phyloP scores from a whole-genome alignment of 2,329 filamentous ascomycete genomes.

The Fusarium haematococcum region DNA sequence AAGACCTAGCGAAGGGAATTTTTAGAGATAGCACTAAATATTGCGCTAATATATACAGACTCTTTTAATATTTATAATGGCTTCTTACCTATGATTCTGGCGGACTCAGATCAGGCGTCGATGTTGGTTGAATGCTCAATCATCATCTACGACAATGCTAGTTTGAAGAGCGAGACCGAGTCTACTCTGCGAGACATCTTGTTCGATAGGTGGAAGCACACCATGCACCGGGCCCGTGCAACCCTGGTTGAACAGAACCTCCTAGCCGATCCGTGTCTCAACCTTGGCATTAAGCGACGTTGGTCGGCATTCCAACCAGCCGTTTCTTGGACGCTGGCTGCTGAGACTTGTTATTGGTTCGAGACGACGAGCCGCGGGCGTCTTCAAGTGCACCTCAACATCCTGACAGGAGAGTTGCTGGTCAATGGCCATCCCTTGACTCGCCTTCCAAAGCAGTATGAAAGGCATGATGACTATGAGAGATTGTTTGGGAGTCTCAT shows the following conservation, averaged over 20 bases:
- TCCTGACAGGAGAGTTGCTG: constrained; percentile 21
- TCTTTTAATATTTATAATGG: too few species aligned
- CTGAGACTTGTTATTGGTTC: constrained; percentile 22
- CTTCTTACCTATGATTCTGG: too few species aligned
- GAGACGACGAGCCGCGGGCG: not conserved
- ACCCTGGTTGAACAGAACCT: not conserved
- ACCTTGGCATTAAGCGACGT: constrained; percentile 21
- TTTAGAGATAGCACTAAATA: too few species aligned
- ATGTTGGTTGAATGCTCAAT: constrained; percentile 25
- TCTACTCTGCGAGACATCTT: too few species aligned
- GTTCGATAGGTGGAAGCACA: constrained; percentile 16
- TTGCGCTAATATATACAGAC: too few species aligned
- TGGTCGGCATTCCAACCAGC: too few species aligned
- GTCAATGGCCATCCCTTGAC: constrained; percentile 22
- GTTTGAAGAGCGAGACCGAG: too few species aligned
- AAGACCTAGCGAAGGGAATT: too few species aligned
- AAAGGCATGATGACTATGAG: constrained; percentile 4
- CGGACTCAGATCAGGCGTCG: constrained; percentile 8
- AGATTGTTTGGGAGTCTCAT: constrained; percentile 21
- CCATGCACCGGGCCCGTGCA: constrained; percentile 9
- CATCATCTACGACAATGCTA: constrained; percentile 12
- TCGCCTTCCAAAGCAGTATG: constrained; percentile 11
- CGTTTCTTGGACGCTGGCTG: constrained; percentile 5
- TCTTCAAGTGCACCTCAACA: constrained; percentile 9
- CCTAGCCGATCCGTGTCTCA: not conserved